These are phyloP conservation scores for Elaeis guineensis DNA, from an alignment of 176 grass and related monocot species.

Conservation along the genomic window DNA sequence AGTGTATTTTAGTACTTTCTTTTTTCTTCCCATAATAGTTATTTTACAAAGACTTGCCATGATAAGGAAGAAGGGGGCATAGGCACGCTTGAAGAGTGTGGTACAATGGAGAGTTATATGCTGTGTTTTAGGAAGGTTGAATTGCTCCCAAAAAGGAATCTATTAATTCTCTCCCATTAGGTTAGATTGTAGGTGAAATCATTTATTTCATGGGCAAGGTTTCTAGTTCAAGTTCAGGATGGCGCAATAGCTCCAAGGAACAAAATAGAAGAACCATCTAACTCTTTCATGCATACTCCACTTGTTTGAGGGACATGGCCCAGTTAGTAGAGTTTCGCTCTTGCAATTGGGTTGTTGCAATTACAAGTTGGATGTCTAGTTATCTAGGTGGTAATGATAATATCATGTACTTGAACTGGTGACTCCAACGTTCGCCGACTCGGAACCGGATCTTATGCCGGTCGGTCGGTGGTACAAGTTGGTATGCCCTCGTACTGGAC, in stretches of 20 bases:
- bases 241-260: not conserved
- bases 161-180: not conserved
- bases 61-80: not conserved
- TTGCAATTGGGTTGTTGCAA: no score
- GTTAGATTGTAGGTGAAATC: not conserved
- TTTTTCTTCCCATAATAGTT: no score
- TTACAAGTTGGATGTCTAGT: not conserved
- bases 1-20: no score
- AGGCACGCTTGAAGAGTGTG: not conserved
- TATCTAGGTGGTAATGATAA: not conserved
- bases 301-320: not conserved
- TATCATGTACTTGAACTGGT: not conserved
- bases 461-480: no score
- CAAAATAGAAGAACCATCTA: not conserved
- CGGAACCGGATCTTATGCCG: no score
- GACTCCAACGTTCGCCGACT: no score
- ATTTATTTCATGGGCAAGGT: not conserved
- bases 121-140: not conserved
- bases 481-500: no score
- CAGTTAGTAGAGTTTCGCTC: no score
- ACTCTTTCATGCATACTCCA: slow-evolving; percentile 5
- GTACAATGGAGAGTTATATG: not conserved
- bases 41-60: not conserved
- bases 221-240: not conserved
- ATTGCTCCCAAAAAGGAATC: not conserved